These are phyloP conservation scores for Euptelea pleiosperma DNA, from an alignment of 164 flowering plant species.

Conservation along the genomic window DNA sequence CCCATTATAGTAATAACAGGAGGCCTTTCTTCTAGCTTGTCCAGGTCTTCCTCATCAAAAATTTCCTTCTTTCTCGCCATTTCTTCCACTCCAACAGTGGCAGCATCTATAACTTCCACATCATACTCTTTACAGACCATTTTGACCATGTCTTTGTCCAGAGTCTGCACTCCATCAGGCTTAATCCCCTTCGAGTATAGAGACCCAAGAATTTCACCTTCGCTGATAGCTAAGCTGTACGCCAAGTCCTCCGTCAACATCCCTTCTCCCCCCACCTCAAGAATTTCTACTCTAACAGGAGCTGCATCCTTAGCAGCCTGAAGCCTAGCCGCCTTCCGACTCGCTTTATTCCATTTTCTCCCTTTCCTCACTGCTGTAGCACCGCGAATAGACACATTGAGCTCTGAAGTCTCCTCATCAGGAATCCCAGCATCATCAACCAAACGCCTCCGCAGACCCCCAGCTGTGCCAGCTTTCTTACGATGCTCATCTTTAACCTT, in stretches of 20 bases:
- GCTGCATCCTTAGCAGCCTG: conserved; percentile 83
- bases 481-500: conserved; percentile 64
- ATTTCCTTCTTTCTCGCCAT: conserved; percentile 84
- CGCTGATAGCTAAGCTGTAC: conserved; percentile 62
- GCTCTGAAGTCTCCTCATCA: conserved; percentile 64
- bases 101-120: conserved; percentile 83
- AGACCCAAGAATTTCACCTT: conserved; percentile 79
- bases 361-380: conserved; percentile 55
- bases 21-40: conserved; percentile 78
- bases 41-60: conserved; percentile 83
- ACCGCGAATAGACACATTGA: conserved; percentile 60
- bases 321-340: conserved; percentile 77
- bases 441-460: conserved; percentile 52
- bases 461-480: conserved; percentile 48
- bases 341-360: conserved; percentile 89
- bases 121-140: conserved; percentile 78
- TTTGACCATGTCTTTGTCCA: conserved; percentile 80
- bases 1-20: conserved; percentile 98
- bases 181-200: conserved; percentile 74
- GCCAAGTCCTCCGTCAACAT: conserved; percentile 85
- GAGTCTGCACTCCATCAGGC: conserved; percentile 70
- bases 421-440: conserved; percentile 33
- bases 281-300: conserved; percentile 83
- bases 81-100: conserved; percentile 65
- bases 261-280: conserved; percentile 87